Percentiles rank a stretch among this genome's conserved stretches.
Evolutionary conservation across 1,139 yeast genomes (phyloP).

Genomic region (Candida glucosophila): DNA sequence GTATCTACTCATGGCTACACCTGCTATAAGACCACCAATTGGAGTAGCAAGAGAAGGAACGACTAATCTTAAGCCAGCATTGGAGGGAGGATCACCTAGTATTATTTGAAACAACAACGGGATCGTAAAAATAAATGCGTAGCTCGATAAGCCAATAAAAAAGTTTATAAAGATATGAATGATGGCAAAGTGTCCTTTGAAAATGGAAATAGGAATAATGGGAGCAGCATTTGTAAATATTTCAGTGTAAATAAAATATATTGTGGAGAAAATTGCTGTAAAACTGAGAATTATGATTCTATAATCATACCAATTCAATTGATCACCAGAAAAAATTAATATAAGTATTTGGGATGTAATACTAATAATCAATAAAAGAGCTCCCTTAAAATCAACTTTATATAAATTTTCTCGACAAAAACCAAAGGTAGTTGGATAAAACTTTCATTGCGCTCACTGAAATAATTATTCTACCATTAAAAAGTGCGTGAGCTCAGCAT

Average conservation of each 20-base stretch:
- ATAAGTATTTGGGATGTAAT: conserved; percentile 20
- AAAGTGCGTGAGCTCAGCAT: too few species aligned
- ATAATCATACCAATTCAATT: conserved; percentile 12
- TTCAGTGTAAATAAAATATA: conserved; percentile 14
- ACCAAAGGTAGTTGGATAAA: too few species aligned
- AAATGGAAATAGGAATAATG: conserved; percentile 25
- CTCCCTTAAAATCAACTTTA: conserved; percentile 14
- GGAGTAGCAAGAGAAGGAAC: conserved; percentile 32
- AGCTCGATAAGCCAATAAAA: conserved; percentile 27
- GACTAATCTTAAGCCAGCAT: conserved; percentile 23
- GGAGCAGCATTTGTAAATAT: conserved; percentile 22
- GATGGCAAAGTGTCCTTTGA: conserved; percentile 15
- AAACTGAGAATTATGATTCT: conserved; percentile 8
- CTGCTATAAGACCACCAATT: conserved; percentile 30
- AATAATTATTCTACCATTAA: too few species aligned
- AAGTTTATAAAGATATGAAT: conserved; percentile 20
- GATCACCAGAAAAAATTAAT: conserved; percentile 17
- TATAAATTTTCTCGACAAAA: too few species aligned
- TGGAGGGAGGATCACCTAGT: conserved; percentile 17
- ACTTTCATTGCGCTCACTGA: too few species aligned
- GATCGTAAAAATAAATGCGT: conserved; percentile 28
- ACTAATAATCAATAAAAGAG: conserved; percentile 13
- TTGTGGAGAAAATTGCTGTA: conserved; percentile 7
- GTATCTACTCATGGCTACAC: conserved; percentile 21
- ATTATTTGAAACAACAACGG: conserved; percentile 30